A percentile compares a stretch with the other conserved stretches of the same genome.
These are phyloP conservation scores for Nicotiana otophora DNA, from an alignment of 257 asterid species.

Conservation along the genomic window DNA sequence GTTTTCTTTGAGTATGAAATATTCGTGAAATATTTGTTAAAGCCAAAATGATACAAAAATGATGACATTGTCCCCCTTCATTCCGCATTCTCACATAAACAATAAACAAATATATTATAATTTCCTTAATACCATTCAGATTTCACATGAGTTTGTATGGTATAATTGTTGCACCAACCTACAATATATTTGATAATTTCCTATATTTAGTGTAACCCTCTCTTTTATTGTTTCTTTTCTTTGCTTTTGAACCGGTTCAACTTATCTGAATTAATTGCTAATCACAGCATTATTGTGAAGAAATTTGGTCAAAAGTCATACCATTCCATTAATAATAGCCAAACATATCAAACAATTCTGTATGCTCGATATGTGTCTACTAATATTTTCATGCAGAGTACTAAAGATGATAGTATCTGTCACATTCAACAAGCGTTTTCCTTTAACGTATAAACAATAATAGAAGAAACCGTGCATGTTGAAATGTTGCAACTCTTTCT, in stretches of 20 bases:
- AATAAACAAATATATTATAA: neutral
- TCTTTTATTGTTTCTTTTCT: neutral
- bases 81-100: neutral
- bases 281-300: neutral
- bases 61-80: neutral
- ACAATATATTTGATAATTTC: neutral
- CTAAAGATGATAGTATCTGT: neutral
- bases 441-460: neutral
- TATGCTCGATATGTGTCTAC: neutral
- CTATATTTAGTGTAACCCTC: neutral
- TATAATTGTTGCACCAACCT: neutral
- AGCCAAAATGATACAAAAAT: neutral
- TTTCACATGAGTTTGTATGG: neutral
- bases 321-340: neutral
- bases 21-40: neutral
- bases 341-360: neutral
- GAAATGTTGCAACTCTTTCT: neutral
- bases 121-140: neutral
- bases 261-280: neutral
- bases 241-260: neutral
- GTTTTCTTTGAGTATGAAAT: neutral
- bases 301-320: neutral
- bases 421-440: neutral
- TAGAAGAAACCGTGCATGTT: neutral
- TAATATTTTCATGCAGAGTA: neutral